A percentile compares a stretch with the other conserved stretches of the same genome.
These are phyloP conservation scores for Fraxinus albicans DNA, from an alignment of 305 asterid species.

Conservation along the genomic window DNA sequence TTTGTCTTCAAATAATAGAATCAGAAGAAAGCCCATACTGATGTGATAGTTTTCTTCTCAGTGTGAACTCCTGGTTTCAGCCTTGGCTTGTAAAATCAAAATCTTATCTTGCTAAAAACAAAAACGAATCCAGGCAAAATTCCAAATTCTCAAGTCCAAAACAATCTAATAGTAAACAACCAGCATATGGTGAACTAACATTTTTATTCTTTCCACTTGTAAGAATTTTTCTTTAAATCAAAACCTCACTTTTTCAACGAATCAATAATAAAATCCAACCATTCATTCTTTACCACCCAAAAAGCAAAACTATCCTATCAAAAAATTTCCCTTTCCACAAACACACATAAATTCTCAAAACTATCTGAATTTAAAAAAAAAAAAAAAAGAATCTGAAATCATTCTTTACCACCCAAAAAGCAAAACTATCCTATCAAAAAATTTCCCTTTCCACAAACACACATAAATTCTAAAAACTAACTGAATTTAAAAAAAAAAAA, in stretches of 20 bases:
- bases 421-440: not conserved
- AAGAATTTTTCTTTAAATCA: not conserved
- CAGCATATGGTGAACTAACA: not conserved
- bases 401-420: not conserved
- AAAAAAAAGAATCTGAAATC: not conserved
- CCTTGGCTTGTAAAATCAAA: not conserved
- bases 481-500: not conserved
- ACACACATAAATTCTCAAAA: not conserved
- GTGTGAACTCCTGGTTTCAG: not conserved
- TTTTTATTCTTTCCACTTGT: not conserved
- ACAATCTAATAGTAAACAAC: not conserved
- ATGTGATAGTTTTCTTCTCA: not conserved
- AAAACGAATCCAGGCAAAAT: not conserved
- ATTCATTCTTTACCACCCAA: not conserved
- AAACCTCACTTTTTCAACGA: not conserved
- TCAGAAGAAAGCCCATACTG: not conserved
- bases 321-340: not conserved
- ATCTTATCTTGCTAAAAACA: not conserved
- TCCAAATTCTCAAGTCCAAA: not conserved
- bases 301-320: not conserved
- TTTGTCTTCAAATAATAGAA: not conserved
- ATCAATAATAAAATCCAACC: not conserved
- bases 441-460: not conserved
- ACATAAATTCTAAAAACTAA: not conserved
- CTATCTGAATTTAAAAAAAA: not conserved